phyloP scores from a whole-genome alignment of 2,329 filamentous ascomycete genomes.

The Microdochium bolleyi region DNA sequence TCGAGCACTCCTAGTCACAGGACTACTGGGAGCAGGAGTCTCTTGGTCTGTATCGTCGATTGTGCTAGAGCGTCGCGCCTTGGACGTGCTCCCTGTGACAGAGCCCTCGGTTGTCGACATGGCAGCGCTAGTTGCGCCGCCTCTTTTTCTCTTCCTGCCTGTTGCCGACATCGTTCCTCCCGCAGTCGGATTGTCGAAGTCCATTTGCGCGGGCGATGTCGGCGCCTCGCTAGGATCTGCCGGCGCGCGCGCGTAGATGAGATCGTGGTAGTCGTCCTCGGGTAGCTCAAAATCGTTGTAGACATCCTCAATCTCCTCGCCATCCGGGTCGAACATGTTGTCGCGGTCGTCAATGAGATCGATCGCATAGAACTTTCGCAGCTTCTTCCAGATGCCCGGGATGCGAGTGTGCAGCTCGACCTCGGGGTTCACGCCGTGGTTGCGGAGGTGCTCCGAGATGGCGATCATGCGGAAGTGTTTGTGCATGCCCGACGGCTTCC shows the following conservation, averaged over 20 bases:
- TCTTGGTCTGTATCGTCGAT: conserved; percentile 45
- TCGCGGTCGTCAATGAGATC: conserved; percentile 80
- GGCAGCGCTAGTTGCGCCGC: conserved; percentile 21
- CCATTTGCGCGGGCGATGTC: conserved; percentile 35
- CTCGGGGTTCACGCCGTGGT: conserved; percentile 70
- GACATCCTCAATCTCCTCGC: conserved; percentile 49
- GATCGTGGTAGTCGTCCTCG: conserved; percentile 31
- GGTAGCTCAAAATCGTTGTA: conserved; percentile 63
- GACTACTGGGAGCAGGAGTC: conserved; percentile 30
- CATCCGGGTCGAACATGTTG: conserved; percentile 44
- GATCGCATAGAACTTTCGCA: conserved; percentile 77
- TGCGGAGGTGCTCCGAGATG: conserved; percentile 71
- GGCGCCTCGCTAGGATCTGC: conserved; percentile 38
- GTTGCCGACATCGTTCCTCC: conserved; percentile 17
- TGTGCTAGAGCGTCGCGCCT: conserved; percentile 33
- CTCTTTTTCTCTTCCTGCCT: conserved; percentile 36
- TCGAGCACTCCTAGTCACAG: conserved; percentile 30
- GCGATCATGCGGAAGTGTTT: conserved; percentile 90
- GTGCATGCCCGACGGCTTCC: conserved; percentile 96
- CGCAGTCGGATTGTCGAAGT: conserved; percentile 17
- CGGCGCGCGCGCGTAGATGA: conserved; percentile 35
- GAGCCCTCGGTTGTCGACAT: conserved; percentile 32
- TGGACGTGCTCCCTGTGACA: conserved; percentile 39
- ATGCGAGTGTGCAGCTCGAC: conserved; percentile 74
- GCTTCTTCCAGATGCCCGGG: conserved; percentile 85